These are phyloP conservation scores for Cladorrhinum sp. DNA, from an alignment of 2,329 filamentous ascomycete genomes.

Conservation along the genomic window DNA sequence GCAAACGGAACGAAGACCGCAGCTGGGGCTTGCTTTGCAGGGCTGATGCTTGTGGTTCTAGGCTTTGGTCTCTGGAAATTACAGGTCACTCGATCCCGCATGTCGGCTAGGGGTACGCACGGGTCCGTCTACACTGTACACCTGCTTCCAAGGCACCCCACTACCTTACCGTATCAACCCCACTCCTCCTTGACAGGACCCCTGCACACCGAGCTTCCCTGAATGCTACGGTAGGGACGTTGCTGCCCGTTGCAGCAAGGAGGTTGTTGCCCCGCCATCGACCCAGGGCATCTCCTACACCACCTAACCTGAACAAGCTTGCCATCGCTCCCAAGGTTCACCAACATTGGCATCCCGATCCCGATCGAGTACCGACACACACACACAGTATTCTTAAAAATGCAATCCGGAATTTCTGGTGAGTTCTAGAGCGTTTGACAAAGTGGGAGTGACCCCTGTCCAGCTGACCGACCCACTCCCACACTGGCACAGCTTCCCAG, in stretches of 20 bases:
- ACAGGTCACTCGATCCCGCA: no score
- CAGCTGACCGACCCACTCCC: background rate
- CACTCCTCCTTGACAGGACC: no score
- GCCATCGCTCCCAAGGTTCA: background rate
- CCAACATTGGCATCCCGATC: background rate
- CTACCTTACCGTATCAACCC: no score
- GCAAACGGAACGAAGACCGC: no score
- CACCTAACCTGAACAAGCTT: background rate
- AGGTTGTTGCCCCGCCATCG: no score
- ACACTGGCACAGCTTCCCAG: constrained; percentile 59
- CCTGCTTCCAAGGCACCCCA: no score
- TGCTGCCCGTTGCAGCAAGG: background rate
- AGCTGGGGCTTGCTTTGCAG: no score
- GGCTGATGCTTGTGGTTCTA: no score
- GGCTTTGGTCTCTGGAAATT: no score
- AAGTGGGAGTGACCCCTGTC: background rate
- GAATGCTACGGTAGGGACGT: background rate
- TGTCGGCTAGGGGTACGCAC: no score
- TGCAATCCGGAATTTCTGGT: constrained; percentile 31
- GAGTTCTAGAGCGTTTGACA: background rate
- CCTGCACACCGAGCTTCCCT: background rate
- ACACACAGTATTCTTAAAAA: constrained; percentile 8
- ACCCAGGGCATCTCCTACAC: no score
- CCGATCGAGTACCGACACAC: background rate
- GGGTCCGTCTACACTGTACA: no score